Base-by-base conservation (phyloP, 306 rosid genomes). In the Glycine soja region DNA sequence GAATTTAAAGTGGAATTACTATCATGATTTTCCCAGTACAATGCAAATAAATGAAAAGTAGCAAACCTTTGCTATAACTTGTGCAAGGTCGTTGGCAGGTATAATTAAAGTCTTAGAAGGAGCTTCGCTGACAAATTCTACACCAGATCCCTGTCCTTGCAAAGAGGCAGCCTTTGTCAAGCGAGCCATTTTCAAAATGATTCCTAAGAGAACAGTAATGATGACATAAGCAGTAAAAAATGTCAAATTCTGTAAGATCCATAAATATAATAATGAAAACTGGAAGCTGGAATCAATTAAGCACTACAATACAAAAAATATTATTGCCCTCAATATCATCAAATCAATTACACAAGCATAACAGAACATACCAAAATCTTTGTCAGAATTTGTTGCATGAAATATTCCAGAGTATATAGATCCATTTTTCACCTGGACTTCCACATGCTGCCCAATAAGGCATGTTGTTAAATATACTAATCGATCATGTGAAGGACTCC, bases 341-440 rank as follows among this genome's bases (percentile, higher is more conserved):
- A 52, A 74, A 71, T 43, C 10, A 15, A 69, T 70, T 24, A 24
- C 76, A 74, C 56, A 48, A 84, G 82, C 77, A 75, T 42, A 76
- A 76, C 42, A 71, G 68, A 84, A 76, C 90, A 64, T 93, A 93
- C 99, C 99, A 87, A 90, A 91, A 77, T 95, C 99, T 82, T 86
- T 88, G 50, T 91, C 99, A 61, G 91, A 59, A 70, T 87, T 87
- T 74, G 93, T 86, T 67, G 95, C 90, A 86, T 95, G 96, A 88
- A 93, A 95, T 85, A 95, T 88, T 86, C 99, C 99, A 78, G 94
- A 87, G 90, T 91, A 95, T 68, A 88, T 75, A 80, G 93, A 90
- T 83, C 99, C 99, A 86, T 88, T 90, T 87, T 91, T 91, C 85
- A 93, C 92, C 89, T 90, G 99, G 80, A 89, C 99, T 68, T 95